Evolutionary conservation across 2,329 filamentous ascomycete species (phyloP), one percentile per base, ranked within the genome.

Genomic region (Cryphonectria nitschkei): DNA sequence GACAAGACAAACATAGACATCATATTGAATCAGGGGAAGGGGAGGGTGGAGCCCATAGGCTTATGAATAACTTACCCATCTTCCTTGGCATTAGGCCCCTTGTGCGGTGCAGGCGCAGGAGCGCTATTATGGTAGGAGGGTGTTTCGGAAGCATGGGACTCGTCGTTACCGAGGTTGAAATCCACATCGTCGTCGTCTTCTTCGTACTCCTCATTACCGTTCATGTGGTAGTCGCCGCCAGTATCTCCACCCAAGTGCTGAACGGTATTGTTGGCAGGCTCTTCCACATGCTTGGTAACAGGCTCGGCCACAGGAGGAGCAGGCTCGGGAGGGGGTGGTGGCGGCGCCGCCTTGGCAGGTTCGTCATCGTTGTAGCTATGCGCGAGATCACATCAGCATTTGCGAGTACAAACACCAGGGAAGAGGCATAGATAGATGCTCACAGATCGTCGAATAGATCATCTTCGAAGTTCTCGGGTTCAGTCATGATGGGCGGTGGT

Each of bases 381-480:
- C 7, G 13, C 5, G 0, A 3, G 16, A 52, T 9, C 46, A 50
- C 11, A 41, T 78, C 50, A 76, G 74, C 32, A 63, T 29, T 19
- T 54, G 32, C 68, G n/a, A 14, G 14, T 37, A 1, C 37, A n/a
- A 11, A 13, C 22, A 14, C 3, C 22, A 52, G 26, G 34, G 16
- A 62, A 37, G 16, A 34, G 9, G 13, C 22, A 3, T 16, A 1
- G 37, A 16, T 19, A 14, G 5, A 65, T 29, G n/a, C 93, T 81
- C 84, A 97, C 93, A 97, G 87, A 83, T 97, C 93, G 77, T 93
- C 93, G 81, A 97, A 97, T 79, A 97, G 92, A 86, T 97, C 93
- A 79, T 97, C 93, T 75, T 97, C 93, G 76, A 93, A 89, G 74
- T 92, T 92, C 76, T 93, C 92, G 69, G 87, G 84, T 77, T 95